Percentiles rank a stretch among this genome's conserved stretches.
Evolutionary conservation across 441 rosid genomes (phyloP).

Genomic region (Euphorbia schlechtendalii): DNA sequence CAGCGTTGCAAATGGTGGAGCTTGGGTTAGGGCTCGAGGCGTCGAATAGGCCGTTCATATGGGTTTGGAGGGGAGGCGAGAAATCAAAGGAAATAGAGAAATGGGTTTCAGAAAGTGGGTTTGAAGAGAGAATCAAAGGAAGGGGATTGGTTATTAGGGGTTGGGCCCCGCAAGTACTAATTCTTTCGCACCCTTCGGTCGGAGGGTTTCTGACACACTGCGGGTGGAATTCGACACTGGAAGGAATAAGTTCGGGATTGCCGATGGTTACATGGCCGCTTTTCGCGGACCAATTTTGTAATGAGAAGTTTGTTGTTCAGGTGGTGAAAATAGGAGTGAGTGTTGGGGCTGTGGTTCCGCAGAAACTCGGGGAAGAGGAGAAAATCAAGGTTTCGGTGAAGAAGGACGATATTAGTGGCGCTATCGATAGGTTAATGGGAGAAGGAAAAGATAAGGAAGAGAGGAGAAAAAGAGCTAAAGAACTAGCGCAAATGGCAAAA

Average conservation of each 20-base stretch:
- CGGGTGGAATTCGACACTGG: conserved; percentile 27
- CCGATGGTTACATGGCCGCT: conserved; percentile 29
- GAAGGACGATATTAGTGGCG: neutral
- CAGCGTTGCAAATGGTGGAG: conserved; percentile 23
- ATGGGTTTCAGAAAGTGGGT: conserved; percentile 18
- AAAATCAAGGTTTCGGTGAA: conserved; percentile 6
- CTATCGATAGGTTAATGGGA: neutral
- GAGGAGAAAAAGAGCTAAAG: neutral
- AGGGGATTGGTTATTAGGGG: conserved; percentile 25
- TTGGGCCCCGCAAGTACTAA: conserved; percentile 29
- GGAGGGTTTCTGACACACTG: conserved; percentile 32
- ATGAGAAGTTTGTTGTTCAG: conserved; percentile 32
- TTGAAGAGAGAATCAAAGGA: conserved; percentile 18
- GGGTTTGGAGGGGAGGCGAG: conserved; percentile 25
- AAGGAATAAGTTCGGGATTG: conserved; percentile 22
- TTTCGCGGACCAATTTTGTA: conserved; percentile 27
- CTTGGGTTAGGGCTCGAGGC: conserved; percentile 29
- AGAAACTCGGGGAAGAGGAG: conserved; percentile 21
- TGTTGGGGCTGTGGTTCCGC: conserved; percentile 17
- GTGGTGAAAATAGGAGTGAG: conserved; percentile 23
- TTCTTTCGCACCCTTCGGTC: conserved; percentile 22
- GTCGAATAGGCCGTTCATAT: conserved; percentile 26
- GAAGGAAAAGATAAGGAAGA: conserved; percentile 7
- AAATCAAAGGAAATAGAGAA: conserved; percentile 18
- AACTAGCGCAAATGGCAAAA: conserved; percentile 7